Evolutionary conservation across 192 early-diverging fungal genomes (phyloP).

Genomic region (Podochytrium sp.): DNA sequence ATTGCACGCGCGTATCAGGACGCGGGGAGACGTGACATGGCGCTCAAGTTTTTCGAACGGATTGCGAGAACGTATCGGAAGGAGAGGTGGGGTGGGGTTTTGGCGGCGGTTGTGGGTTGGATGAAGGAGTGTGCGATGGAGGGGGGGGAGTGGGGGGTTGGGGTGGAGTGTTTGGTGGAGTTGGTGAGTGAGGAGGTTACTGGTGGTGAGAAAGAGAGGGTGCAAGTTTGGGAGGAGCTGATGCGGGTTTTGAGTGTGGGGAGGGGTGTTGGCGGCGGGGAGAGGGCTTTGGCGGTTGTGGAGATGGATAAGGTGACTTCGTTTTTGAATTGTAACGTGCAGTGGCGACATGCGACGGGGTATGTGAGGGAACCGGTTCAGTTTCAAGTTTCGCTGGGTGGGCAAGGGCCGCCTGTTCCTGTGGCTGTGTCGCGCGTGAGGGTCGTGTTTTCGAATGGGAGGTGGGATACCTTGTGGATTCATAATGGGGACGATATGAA

Average conservation of each 20-base stretch:
- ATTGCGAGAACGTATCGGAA: constrained; percentile 90
- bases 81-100: constrained; percentile 75
- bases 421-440: constrained; percentile 53
- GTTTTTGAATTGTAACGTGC: constrained; percentile 51
- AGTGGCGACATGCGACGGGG: constrained; percentile 42
- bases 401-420: constrained; percentile 48
- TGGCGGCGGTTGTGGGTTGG: constrained; percentile 69
- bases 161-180: constrained; percentile 75
- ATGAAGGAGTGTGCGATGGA: constrained; percentile 74
- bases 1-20: constrained; percentile 83
- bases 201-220: constrained; percentile 14
- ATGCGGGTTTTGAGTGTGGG: constrained; percentile 31
- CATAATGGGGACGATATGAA: constrained; percentile 23
- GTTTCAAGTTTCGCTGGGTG: constrained; percentile 60
- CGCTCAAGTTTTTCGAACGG: constrained; percentile 85
- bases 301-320: constrained; percentile 72
- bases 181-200: constrained; percentile 54
- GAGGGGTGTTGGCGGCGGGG: constrained; percentile 22
- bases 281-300: constrained; percentile 22
- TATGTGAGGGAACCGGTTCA: constrained; percentile 59
- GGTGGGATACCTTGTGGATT: constrained; percentile 60
- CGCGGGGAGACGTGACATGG: constrained; percentile 82
- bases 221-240: constrained; percentile 30
- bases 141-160: constrained; percentile 61
- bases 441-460: constrained; percentile 61